A percentile compares a stretch with the other conserved stretches of the same genome.
Evolutionary conservation across 2,329 filamentous ascomycete genomes (phyloP).

Genomic region (Piedraia hortae): DNA sequence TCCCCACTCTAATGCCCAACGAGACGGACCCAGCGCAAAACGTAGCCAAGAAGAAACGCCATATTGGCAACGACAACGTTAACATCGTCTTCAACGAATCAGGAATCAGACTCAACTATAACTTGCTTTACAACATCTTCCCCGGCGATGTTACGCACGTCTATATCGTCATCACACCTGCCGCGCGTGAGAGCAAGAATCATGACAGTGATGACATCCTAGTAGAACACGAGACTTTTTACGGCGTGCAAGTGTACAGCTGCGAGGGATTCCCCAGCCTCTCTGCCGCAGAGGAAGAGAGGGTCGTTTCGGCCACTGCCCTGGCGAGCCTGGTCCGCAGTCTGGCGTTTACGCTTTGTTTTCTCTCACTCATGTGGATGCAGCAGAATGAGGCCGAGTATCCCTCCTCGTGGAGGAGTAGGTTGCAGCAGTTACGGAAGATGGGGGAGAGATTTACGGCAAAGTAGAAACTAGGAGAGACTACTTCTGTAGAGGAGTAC

Average conservation of each 20-base stretch:
- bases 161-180: slow-evolving; percentile 82
- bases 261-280: slow-evolving; percentile 76
- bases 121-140: slow-evolving; percentile 34
- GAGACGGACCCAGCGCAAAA: slow-evolving; percentile 41
- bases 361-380: slow-evolving; percentile 80
- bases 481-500: too few relatives aligned
- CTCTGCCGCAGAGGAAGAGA: slow-evolving; percentile 66
- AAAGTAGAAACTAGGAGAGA: too few relatives aligned
- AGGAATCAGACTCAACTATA: slow-evolving; percentile 56
- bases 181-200: slow-evolving; percentile 44
- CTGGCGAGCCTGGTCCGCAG: slow-evolving; percentile 68
- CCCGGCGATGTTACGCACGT: slow-evolving; percentile 91
- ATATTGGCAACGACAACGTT: slow-evolving; percentile 93
- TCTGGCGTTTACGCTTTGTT: slow-evolving; percentile 71
- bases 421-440: slow-evolving; percentile 58
- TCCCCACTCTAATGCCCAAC: slow-evolving; percentile 93
- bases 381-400: slow-evolving; percentile 31
- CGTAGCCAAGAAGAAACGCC: slow-evolving; percentile 48
- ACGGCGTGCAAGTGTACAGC: slow-evolving; percentile 70
- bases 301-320: slow-evolving; percentile 61
- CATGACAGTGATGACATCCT: slow-evolving; percentile 21
- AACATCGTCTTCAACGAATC: slow-evolving; percentile 97
- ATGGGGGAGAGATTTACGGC: slow-evolving; percentile 34
- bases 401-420: slow-evolving; percentile 67
- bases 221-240: slow-evolving; percentile 30